Conservation (phyloP, 1,284 basidiomycete species). For the Apiotrichum porosum region DNA sequence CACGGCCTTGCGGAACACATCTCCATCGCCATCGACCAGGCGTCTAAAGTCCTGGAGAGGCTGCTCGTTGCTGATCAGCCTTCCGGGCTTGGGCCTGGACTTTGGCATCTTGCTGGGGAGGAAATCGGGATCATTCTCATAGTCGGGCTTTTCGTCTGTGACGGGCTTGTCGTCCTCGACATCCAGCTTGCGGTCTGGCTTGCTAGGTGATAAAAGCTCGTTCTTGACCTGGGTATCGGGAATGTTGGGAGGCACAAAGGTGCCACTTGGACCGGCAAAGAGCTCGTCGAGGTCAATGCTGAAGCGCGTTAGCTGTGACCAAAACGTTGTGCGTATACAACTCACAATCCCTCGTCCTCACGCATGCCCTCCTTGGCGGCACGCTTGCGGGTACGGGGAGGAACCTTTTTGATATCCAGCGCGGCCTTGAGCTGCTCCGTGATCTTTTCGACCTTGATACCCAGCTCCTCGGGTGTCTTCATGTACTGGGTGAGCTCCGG, state of each 20-base stretch:
- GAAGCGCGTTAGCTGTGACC: not conserved
- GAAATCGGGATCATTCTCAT: slow-evolving; percentile 42
- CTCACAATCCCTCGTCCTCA: slow-evolving; percentile 43
- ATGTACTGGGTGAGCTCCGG: slow-evolving; percentile 78
- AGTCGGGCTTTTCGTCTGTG: slow-evolving; percentile 52
- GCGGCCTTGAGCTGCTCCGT: slow-evolving; percentile 60
- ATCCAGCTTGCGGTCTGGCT: slow-evolving; percentile 36
- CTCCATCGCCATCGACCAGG: slow-evolving; percentile 61
- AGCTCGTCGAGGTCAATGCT: slow-evolving; percentile 48
- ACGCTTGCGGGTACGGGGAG: slow-evolving; percentile 50
- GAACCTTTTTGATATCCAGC: slow-evolving; percentile 63
- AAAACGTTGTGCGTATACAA: not conserved
- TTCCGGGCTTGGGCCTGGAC: slow-evolving; percentile 27
- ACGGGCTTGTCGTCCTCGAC: slow-evolving; percentile 36
- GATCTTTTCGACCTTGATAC: slow-evolving; percentile 58
- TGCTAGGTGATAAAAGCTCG: slow-evolving; percentile 4
- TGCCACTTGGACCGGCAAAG: slow-evolving; percentile 22
- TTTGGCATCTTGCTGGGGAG: slow-evolving; percentile 42
- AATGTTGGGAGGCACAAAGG: not conserved
- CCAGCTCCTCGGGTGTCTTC: slow-evolving; percentile 63
- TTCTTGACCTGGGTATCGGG: slow-evolving; percentile 6
- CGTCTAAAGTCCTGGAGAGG: slow-evolving; percentile 71
- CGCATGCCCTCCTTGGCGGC: slow-evolving; percentile 33
- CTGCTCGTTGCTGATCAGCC: slow-evolving; percentile 60
- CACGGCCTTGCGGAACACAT: slow-evolving; percentile 74